Percentiles rank a stretch among this genome's conserved stretches.
Evolutionary conservation across 495 filamentous ascomycete species (phyloP).

Genomic region (Xylaria palmicola): DNA sequence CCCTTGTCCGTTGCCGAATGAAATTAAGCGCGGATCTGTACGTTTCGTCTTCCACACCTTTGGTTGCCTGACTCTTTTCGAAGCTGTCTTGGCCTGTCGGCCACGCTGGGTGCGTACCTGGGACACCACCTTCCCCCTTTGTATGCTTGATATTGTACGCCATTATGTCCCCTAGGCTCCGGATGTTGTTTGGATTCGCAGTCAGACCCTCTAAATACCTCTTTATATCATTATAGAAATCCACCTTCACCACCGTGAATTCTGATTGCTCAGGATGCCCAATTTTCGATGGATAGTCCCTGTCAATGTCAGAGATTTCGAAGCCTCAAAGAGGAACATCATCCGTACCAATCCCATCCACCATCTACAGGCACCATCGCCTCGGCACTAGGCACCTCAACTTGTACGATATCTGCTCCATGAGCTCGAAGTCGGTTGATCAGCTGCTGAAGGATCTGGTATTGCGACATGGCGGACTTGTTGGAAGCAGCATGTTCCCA

Average conservation of each 20-base stretch:
- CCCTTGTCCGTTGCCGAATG: conserved; percentile 54
- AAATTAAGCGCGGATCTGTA: conserved; percentile 65
- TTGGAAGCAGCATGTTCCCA: conserved; percentile 55
- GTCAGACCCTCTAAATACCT: conserved; percentile 63
- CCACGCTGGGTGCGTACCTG: conserved; percentile 30
- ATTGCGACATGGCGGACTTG: neutral
- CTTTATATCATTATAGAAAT: conserved; percentile 74
- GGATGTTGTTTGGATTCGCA: conserved; percentile 56
- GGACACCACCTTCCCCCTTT: conserved; percentile 68
- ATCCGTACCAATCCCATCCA: conserved; percentile 48
- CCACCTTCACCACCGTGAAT: conserved; percentile 69
- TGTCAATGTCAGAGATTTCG: conserved; percentile 24
- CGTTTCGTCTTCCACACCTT: conserved; percentile 62
- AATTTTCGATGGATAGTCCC: conserved; percentile 65
- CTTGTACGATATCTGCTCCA: conserved; percentile 68
- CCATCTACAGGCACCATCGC: conserved; percentile 60
- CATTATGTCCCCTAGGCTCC: conserved; percentile 65
- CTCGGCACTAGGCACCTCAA: conserved; percentile 63
- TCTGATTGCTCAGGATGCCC: conserved; percentile 69
- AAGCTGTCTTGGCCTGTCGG: conserved; percentile 70
- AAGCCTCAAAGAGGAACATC: neutral
- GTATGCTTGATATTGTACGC: conserved; percentile 65
- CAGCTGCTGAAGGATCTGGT: conserved; percentile 39
- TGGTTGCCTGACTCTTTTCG: conserved; percentile 56
- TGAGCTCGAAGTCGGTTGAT: conserved; percentile 51